Evolutionary conservation across 805 yeast species (phyloP), one percentile per base, ranked within the genome.

Genomic region (Hanseniaspora valbyensis): DNA sequence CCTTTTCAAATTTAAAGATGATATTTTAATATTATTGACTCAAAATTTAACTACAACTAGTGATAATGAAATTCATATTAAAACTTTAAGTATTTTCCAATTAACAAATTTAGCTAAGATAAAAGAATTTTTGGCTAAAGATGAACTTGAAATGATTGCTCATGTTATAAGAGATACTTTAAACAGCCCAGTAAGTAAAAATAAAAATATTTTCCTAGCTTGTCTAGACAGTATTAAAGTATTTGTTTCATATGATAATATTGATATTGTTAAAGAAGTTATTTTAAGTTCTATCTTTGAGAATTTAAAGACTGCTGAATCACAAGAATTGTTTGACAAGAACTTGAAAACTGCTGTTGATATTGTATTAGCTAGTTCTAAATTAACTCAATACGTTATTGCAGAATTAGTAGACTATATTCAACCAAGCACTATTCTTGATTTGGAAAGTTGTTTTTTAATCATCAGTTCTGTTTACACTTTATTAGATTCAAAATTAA

Each of bases 21-120:
- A 78, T 36, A 67, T 89, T 14, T 65, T 88, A 28, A 76, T 80
- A 49, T 67, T 81, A 39, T 62, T 86, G 56, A 78, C 88, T n/a
- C 80, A 77, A 58, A 72, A 85, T 4, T 69, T 89, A 44, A 75
- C 81, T 60, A 73, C 82, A 0, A 73, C 84, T 0, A 78, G 95
- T 0, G 73, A 71, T 30, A 66, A 76, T 28, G 95, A 85, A 58
- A 80, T 79, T 10, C 76, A 88, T 1, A 69, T 87, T 52, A 73
- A 87, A 58, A 72, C 82, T 25, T 66, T 81, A 37, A 76, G 92
- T 1, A 68, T 83, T 26, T 76, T 76, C 49, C 84, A 83, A 41
- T 70, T 87, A 45, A 71, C 78, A 0, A 76, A 77, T 45, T 59
- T 86, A 39, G 67, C 80, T 8, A 66, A 69, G 28, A 66, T 83